Evolutionary conservation across 169 alveolate genomes (phyloP).

Genomic region (Cryptosporidium andersoni): DNA sequence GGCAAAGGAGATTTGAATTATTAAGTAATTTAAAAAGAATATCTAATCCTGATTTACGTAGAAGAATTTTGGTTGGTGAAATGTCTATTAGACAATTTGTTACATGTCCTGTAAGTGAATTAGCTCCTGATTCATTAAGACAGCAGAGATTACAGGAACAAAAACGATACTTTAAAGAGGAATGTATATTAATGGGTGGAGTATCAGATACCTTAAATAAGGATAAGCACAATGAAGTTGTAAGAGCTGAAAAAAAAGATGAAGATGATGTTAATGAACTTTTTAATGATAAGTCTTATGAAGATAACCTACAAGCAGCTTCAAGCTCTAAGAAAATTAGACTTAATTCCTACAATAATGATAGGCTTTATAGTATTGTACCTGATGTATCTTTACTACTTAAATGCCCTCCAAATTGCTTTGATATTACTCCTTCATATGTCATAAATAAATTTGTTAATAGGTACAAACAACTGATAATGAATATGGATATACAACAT

Average conservation of each 20-base stretch:
- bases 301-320: not conserved
- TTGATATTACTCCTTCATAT: conserved; percentile 35
- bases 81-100: conserved; percentile 58
- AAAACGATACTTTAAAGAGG: conserved; percentile 43
- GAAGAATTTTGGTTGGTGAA: conserved; percentile 54
- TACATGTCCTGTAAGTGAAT: conserved; percentile 60
- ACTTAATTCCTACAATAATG: not conserved
- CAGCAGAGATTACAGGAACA: conserved; percentile 56
- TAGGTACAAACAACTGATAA: conserved; percentile 31
- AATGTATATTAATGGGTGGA: conserved; percentile 32
- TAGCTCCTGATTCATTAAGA: conserved; percentile 61
- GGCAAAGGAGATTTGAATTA: conserved; percentile 65
- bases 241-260: not conserved
- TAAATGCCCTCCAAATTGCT: conserved; percentile 18
- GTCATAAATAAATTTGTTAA: conserved; percentile 30
- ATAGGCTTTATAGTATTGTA: not conserved
- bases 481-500: conserved; percentile 11
- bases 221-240: not conserved
- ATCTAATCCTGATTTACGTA: conserved; percentile 29
- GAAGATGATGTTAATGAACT: conserved; percentile 26
- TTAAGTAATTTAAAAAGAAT: conserved; percentile 53
- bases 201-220: conserved; percentile 6
- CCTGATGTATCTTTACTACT: conserved; percentile 22
- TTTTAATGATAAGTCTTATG: not conserved
- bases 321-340: not conserved